phyloP scores from a whole-genome alignment of 768 basidiomycete genomes.

The Tylopilus cervinicoccineus region DNA sequence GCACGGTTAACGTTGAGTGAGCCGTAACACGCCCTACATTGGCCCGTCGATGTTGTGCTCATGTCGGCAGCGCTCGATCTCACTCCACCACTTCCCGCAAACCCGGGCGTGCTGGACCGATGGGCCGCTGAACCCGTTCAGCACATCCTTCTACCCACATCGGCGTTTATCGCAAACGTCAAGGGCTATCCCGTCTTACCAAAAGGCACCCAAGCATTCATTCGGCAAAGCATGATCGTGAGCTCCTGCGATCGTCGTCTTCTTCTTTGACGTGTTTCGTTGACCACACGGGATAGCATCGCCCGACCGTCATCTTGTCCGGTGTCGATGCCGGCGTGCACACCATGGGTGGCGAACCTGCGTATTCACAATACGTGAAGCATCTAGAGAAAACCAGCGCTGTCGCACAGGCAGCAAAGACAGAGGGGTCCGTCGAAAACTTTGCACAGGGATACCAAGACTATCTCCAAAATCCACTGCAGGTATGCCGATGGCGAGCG shows the following conservation, averaged over 20 bases:
- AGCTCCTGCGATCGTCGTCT: constrained; percentile 26
- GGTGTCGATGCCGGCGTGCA: constrained; percentile 66
- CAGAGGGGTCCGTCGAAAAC: constrained; percentile 76
- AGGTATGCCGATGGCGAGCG: constrained; percentile 44
- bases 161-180: constrained; percentile 90
- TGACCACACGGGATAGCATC: constrained; percentile 52
- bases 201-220: constrained; percentile 88
- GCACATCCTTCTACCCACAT: constrained; percentile 83
- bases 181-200: constrained; percentile 97
- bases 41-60: constrained; percentile 7
- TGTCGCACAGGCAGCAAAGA: constrained; percentile 56
- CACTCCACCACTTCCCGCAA: constrained; percentile 79
- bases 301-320: constrained; percentile 79
- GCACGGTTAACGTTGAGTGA: constrained; percentile 71
- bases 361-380: constrained; percentile 86
- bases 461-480: constrained; percentile 90
- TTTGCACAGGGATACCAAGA: constrained; percentile 94
- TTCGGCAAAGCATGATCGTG: constrained; percentile 86
- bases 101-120: constrained; percentile 68
- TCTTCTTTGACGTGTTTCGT: constrained; percentile 15
- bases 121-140: constrained; percentile 95
- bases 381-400: constrained; percentile 80
- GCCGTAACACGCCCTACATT: constrained; percentile 37
- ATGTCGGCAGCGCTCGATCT: constrained; percentile 77
- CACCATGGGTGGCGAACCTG: constrained; percentile 72